phyloP scores from a whole-genome alignment of 805 yeast genomes.

The Blastobotrys attinorum region DNA sequence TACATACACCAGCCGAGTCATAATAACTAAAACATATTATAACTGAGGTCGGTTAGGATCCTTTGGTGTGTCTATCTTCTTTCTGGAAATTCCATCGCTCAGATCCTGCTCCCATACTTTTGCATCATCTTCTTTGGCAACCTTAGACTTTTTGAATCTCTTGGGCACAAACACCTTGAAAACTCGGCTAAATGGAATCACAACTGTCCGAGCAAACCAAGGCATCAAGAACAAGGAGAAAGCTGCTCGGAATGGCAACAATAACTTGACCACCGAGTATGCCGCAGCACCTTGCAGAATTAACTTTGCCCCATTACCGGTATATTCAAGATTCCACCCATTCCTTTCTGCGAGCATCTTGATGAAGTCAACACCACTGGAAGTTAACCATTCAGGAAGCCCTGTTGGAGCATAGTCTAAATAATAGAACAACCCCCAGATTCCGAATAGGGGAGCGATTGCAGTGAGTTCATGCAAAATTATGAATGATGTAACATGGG shows the following conservation, averaged over 20 bases:
- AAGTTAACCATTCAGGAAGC: slow-evolving; percentile 52
- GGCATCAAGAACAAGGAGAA: slow-evolving; percentile 49
- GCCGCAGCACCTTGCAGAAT: slow-evolving; percentile 70
- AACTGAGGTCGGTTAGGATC: slow-evolving; percentile 4
- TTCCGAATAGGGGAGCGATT: slow-evolving; percentile 54
- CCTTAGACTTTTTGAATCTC: slow-evolving; percentile 7
- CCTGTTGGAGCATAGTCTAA: slow-evolving; percentile 46
- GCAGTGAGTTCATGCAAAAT: slow-evolving; percentile 72
- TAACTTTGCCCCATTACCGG: slow-evolving; percentile 46
- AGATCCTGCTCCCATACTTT: slow-evolving; percentile 10
- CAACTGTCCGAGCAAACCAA: slow-evolving; percentile 44
- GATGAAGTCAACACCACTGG: slow-evolving; percentile 50
- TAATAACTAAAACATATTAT: no score
- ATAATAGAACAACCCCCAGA: slow-evolving; percentile 61
- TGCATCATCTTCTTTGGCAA: slow-evolving; percentile 6
- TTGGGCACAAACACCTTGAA: slow-evolving; percentile 8
- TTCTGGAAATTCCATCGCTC: not conserved
- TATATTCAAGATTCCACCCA: slow-evolving; percentile 27
- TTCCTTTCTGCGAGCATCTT: slow-evolving; percentile 38
- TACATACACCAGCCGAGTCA: no score
- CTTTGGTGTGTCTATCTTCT: slow-evolving; percentile 2
- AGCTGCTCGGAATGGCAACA: slow-evolving; percentile 47
- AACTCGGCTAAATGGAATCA: slow-evolving; percentile 38
- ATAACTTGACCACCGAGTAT: slow-evolving; percentile 56
- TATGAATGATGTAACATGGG: slow-evolving; percentile 56